Evolutionary conservation across 352 stramenopile species (phyloP), one percentile per base, ranked within the genome.

Genomic region (Globisporangium ultimum): DNA sequence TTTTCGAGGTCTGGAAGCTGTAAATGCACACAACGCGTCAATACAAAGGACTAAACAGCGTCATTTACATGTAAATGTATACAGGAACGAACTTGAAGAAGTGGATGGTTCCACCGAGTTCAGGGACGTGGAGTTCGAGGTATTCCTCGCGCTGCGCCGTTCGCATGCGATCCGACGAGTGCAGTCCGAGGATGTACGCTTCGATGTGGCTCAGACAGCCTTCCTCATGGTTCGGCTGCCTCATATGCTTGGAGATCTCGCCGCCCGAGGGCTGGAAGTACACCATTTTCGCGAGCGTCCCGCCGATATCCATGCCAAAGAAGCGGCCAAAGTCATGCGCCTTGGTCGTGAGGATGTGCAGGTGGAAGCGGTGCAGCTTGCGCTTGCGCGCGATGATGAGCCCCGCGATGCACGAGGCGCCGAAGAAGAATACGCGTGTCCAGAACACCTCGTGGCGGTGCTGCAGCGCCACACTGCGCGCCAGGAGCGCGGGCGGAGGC

Each of bases 271-370:
- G 87, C 74, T 97, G 84, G 68, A 98, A 97, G 74, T 97, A 98
- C 41, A 98, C 90, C 50, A 98, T 78, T 68, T 98, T 98, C 48
- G 84, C 83, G 49, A 98, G 70, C 48, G 89, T 96, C 48, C 93
- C 93, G 57, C 93, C 93, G 48, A 98, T 93, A 68, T 98, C 93
- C 61, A 98, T 84, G 34, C 89, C 93, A 64, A 97, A 97, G 52
- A 76, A 79, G 48, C 69, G 71, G 42, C 77, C 83, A 32, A 84
- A 84, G 64, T 92, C 83, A 55, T 84, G 71, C 46, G 71, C 71
- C 60, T 89, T 89, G 55, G 75, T 64, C 49, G 78, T 80, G 45
- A 92, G 66, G 48, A 92, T 80, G 60, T 88, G 80, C 49, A 80
- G 53, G 53, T 92, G 80, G 58, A 92, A 82, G 58, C 79, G 71